phyloP scores from a whole-genome alignment of 1,284 basidiomycete genomes.

The Ceratobasidium sp. region DNA sequence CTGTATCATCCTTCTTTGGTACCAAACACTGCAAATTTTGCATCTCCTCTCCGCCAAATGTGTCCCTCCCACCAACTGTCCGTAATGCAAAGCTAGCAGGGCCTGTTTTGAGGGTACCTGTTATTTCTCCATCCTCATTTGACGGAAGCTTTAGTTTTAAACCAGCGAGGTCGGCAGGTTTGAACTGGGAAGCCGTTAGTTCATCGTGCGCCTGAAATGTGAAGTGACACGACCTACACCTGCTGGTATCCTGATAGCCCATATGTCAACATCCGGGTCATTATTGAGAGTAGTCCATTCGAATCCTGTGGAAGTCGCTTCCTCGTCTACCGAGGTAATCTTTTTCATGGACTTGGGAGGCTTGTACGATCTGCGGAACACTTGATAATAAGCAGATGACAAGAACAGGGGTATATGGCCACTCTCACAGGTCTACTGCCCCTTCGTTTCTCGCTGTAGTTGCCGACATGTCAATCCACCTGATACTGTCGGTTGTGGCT shows the following conservation, averaged over 20 bases:
- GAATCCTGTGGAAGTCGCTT: slow-evolving; percentile 19
- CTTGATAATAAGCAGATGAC: not conserved
- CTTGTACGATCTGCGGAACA: slow-evolving; percentile 10
- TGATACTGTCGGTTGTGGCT: not conserved
- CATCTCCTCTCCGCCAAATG: slow-evolving; percentile 35
- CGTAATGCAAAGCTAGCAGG: slow-evolving; percentile 4
- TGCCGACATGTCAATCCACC: not conserved
- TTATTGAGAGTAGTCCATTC: slow-evolving; percentile 37
- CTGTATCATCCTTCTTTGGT: slow-evolving; percentile 17
- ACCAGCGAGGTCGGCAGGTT: slow-evolving; percentile 36
- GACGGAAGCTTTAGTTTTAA: slow-evolving; percentile 35
- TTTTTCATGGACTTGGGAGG: slow-evolving; percentile 24
- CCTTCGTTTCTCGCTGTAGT: slow-evolving; percentile 19
- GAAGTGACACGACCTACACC: slow-evolving; percentile 28
- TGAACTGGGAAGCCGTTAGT: slow-evolving; percentile 29
- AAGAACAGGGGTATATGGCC: not conserved
- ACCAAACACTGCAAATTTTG: slow-evolving; percentile 33
- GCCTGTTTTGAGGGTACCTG: slow-evolving; percentile 31
- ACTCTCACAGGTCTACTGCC: slow-evolving; percentile 12
- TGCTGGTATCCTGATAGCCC: slow-evolving; percentile 39
- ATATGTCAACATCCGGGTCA: slow-evolving; percentile 40
- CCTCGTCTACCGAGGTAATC: slow-evolving; percentile 6
- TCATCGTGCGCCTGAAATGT: not conserved
- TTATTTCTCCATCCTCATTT: not conserved
- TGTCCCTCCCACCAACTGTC: not conserved